Evolutionary conservation across 352 stramenopile species (phyloP), one percentile per base, ranked within the genome.

Genomic region (Phytophthora cryptogea): DNA sequence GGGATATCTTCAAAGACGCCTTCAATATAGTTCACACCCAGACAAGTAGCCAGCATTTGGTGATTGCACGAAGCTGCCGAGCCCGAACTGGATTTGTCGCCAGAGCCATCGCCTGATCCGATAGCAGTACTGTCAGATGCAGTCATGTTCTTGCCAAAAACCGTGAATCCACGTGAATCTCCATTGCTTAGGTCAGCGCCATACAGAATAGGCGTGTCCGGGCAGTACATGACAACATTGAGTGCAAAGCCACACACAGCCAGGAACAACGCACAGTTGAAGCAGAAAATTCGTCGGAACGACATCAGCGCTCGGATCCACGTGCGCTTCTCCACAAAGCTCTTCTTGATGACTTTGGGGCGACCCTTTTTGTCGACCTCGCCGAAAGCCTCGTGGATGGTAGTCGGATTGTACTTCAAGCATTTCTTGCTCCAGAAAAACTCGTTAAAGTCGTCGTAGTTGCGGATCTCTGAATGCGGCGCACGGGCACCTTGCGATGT

Each of bases 401-500:
- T 84, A 33, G 69, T 78, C 8, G 66, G 47, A 51, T 90, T 88
- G 67, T 76, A 93, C 66, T 91, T 92, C 33, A 95, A 58, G 35
- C 83, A 93, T 52, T 92, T 93, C 52, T 93, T 93, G 48, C 55
- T 89, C 86, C 86, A 95, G 59, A 95, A 95, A 39, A 93, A 95
- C 69, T 95, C 86, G 64, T 95, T 95, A 44, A 95, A 95, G 51
- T 95, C 86, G 39, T 95, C 86, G 62, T 95, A 95, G 68, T 93
- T 93, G 11, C 86, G 82, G 35, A 95, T 92, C 53, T 95, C 78
- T 7, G 62, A 43, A 58, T 95, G 86, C 10, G 82, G 55, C 8
- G 86, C 83, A 5, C 86, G 82, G 9, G 78, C 79, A 11, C 86
- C 86, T 58, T 92, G 86, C 7, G 78, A 66, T 5, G 86, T 95